Evolutionary conservation across 176 grass and related monocot species (phyloP), one percentile per base, ranked within the genome.

Genomic region (Aegilops tauschii): DNA sequence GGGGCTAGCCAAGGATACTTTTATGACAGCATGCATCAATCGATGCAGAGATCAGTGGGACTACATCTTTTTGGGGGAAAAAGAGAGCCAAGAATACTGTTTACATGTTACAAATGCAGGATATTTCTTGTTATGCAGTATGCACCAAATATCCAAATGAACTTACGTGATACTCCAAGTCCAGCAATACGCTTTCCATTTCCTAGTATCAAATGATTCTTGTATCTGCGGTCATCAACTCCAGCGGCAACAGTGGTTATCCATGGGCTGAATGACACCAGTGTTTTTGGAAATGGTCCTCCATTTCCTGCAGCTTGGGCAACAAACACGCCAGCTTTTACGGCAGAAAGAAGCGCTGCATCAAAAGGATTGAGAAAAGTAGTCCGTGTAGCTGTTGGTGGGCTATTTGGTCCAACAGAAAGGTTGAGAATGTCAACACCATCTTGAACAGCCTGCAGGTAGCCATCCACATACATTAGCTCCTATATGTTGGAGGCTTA

Each of bases 361-460:
- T 99, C 97, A 58, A 99, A 99, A 70, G 97, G 97, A 81, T 99
- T 99, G 61, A 99, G 84, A 91, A 99, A 99, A 2, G 94, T 99
- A 67, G 94, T 94, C 11, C 91, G 88, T 21, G 94, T 99, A 34
- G 97, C 88, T 69, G 97, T 87, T 79, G 97, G 92, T 66, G 97
- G 97, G 85, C 97, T 99, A 80, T 99, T 99, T 83, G 97, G 97
- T 11, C 97, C 97, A 61, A 99, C 94, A 65, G 94, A 99, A 87
- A 99, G 97, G 86, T 96, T 99, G 77, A 99, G 88, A 82, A 96
- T 92, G 77, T 99, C 94, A 73, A 99, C 92, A 65, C 97, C 97
- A 87, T 99, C 97, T 79, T 90, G 92, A 90, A 99, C 94, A 75
- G 94, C 97, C 94, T 99, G 90, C 78, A 91, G 21, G 76, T 59